Evolutionary conservation across 164 flowering plant genomes (phyloP).

Genomic region (Liquidambar formosana): DNA sequence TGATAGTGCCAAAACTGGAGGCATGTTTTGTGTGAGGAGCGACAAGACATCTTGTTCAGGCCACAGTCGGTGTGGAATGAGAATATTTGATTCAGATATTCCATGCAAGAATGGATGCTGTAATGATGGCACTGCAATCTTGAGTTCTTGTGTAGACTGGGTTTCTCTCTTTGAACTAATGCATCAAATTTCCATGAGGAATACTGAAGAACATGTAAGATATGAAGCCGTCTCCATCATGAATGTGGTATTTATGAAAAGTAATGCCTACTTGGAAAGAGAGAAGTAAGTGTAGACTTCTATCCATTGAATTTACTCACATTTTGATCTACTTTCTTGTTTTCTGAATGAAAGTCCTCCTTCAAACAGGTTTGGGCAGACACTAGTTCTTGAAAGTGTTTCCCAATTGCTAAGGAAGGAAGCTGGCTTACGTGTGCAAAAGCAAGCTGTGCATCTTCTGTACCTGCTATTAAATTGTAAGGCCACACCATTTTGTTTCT

Average conservation of each 20-base stretch:
- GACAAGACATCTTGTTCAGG: constrained; percentile 19
- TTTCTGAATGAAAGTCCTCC: constrained; percentile 7
- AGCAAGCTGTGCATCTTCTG: constrained; percentile 68
- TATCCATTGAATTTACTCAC: neutral
- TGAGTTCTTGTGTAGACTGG: constrained; percentile 40
- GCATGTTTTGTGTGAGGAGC: constrained; percentile 13
- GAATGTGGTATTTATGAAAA: constrained; percentile 70
- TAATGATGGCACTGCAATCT: constrained; percentile 10
- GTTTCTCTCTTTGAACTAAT: constrained; percentile 56
- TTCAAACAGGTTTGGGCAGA: constrained; percentile 62
- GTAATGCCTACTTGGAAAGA: constrained; percentile 60
- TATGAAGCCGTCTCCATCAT: constrained; percentile 74
- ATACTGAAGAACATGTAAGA: constrained; percentile 44
- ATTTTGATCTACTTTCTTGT: neutral
- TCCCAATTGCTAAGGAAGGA: constrained; percentile 58
- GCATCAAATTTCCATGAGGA: constrained; percentile 41
- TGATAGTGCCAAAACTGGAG: constrained; percentile 16
- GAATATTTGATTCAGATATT: constrained; percentile 20
- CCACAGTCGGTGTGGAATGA: constrained; percentile 14
- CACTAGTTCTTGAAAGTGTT: constrained; percentile 46
- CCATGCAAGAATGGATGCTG: constrained; percentile 13
- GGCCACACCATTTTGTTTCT: constrained; percentile 18
- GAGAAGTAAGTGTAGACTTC: constrained; percentile 50
- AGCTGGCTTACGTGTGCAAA: constrained; percentile 59
- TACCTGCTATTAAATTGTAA: constrained; percentile 82